Conservation (phyloP, 2,329 filamentous ascomycete species). For the Alternaria brassicicola region DNA sequence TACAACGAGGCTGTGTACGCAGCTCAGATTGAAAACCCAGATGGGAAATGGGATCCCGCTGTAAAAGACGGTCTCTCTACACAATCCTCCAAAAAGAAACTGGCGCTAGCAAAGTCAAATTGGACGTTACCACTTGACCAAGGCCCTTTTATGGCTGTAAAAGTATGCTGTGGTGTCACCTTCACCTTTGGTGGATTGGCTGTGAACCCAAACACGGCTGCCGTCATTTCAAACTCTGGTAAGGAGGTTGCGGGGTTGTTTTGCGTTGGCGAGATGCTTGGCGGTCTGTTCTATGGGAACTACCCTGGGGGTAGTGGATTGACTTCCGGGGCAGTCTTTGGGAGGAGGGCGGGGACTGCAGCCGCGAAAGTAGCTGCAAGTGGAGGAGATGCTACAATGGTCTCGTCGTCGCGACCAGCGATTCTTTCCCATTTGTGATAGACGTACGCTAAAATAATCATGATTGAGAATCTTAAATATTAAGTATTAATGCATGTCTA, state of each 20-base stretch:
- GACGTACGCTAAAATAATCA: background rate
- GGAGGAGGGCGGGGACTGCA: conserved; percentile 50
- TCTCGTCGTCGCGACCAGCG: background rate
- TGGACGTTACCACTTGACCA: conserved; percentile 67
- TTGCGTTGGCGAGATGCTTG: conserved; percentile 70
- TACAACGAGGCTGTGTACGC: conserved; percentile 65
- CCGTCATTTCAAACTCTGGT: conserved; percentile 56
- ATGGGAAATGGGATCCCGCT: conserved; percentile 62
- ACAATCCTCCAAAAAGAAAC: conserved; percentile 53
- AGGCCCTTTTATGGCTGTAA: conserved; percentile 66
- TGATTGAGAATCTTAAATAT: background rate
- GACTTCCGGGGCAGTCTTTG: conserved; percentile 63
- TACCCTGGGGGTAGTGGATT: conserved; percentile 68
- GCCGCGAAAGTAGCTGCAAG: conserved; percentile 24
- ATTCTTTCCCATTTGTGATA: background rate
- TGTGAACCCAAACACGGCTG: conserved; percentile 61
- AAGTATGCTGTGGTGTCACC: conserved; percentile 69
- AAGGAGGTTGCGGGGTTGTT: conserved; percentile 62
- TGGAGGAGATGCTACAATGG: background rate
- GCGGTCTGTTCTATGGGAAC: conserved; percentile 54
- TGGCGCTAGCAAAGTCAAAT: conserved; percentile 66
- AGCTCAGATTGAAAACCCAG: conserved; percentile 54
- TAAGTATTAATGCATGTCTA: background rate
- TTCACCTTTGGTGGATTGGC: conserved; percentile 72
- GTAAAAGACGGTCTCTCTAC: conserved; percentile 68